phyloP scores from a whole-genome alignment of 192 early-diverging fungal genomes.

The Rhizophagus clarus region DNA sequence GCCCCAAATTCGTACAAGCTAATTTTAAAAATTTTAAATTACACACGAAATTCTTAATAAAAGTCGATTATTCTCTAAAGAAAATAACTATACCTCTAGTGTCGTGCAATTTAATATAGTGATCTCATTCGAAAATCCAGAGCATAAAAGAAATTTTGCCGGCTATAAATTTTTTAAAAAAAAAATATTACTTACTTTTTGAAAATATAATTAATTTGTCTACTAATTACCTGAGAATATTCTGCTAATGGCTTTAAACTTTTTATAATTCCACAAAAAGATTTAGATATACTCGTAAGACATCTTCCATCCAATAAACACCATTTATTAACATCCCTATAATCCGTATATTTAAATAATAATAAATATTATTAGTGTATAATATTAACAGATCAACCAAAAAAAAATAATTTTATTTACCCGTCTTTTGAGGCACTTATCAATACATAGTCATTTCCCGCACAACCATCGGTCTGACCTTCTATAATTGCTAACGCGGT shows the following conservation, averaged over 20 bases:
- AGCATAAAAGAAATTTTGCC: constrained; percentile 54
- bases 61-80: not conserved
- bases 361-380: not conserved
- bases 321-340: constrained; percentile 34
- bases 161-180: constrained; percentile 8
- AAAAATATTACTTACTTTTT: not conserved
- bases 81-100: constrained; percentile 39
- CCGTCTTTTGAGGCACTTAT: constrained; percentile 60
- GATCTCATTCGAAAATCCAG: constrained; percentile 54
- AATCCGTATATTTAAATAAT: constrained; percentile 42
- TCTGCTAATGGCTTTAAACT: constrained; percentile 45
- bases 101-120: constrained; percentile 53
- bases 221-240: constrained; percentile 19
- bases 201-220: too few relatives aligned
- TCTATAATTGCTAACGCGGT: constrained; percentile 46
- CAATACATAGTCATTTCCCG: constrained; percentile 47
- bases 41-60: not conserved
- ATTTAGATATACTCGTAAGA: constrained; percentile 42
- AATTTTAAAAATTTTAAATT: not conserved
- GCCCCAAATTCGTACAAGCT: constrained; percentile 61
- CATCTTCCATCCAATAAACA: constrained; percentile 52
- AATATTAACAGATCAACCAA: not conserved
- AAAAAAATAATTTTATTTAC: constrained; percentile 35
- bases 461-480: constrained; percentile 44
- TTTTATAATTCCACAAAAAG: constrained; percentile 50